A percentile compares a stretch with the other conserved stretches of the same genome.
These are phyloP conservation scores for Patellifolia procumbens DNA, from an alignment of 179 eudicot genomes.

Conservation along the genomic window DNA sequence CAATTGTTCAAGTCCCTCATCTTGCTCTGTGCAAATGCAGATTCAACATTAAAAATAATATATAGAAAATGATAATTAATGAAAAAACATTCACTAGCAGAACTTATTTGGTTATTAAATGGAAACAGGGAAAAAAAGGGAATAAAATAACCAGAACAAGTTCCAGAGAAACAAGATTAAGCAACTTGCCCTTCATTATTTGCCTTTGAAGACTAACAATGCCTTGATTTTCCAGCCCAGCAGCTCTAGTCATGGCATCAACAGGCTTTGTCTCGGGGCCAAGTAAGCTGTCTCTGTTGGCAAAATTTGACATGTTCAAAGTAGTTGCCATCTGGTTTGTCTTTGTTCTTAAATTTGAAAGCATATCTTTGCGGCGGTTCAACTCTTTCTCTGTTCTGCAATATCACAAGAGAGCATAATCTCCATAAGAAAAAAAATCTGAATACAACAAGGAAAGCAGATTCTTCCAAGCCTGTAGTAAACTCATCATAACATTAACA, in stretches of 20 bases:
- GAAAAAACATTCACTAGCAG: background rate
- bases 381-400: conserved; percentile 88
- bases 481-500: background rate
- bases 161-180: conserved; percentile 4
- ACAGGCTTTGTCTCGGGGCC: conserved; percentile 82
- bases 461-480: background rate
- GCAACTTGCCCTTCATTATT: conserved; percentile 79
- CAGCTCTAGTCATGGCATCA: conserved; percentile 70
- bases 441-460: background rate
- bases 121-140: conserved; percentile 1
- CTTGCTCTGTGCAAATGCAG: conserved; percentile 73
- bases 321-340: conserved; percentile 81
- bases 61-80: background rate
- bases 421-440: background rate
- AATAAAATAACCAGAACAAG: background rate
- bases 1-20: conserved; percentile 86
- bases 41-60: conserved; percentile 5
- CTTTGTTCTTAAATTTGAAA: conserved; percentile 77
- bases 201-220: conserved; percentile 87
- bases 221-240: conserved; percentile 77
- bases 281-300: conserved; percentile 85
- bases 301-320: conserved; percentile 93
- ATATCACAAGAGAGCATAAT: conserved; percentile 15
- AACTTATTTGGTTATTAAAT: background rate
- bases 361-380: conserved; percentile 85